Evolutionary conservation across 148 eudicot genomes (phyloP).

Genomic region (Chenopodium album): DNA sequence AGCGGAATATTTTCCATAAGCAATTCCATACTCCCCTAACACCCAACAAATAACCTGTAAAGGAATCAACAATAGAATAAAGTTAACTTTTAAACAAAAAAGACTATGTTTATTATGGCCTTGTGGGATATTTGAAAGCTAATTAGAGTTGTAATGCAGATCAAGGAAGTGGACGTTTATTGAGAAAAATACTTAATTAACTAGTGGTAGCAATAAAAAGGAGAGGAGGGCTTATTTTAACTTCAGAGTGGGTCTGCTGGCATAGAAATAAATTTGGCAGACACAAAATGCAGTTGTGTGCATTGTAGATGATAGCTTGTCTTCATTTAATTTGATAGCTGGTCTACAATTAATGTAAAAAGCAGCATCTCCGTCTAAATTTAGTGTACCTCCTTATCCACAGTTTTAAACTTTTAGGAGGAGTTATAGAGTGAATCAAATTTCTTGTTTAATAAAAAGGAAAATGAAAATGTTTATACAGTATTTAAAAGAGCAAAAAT

Average conservation of each 20-base stretch:
- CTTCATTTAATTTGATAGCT: neutral
- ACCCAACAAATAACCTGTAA: conserved; percentile 96
- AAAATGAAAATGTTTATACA: no score
- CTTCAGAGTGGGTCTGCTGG: neutral
- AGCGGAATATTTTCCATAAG: conserved; percentile 88
- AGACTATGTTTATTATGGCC: neutral
- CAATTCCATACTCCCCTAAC: conserved; percentile 97
- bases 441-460: no score
- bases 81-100: neutral
- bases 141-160: neutral
- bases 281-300: neutral
- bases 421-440: no score
- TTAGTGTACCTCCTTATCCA: no score
- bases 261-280: neutral
- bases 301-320: neutral
- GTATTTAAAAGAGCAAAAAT: neutral
- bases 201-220: neutral
- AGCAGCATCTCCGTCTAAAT: no score
- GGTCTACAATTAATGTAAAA: no score
- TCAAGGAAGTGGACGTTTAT: neutral
- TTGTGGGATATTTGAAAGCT: neutral
- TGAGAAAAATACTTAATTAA: neutral
- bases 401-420: no score
- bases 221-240: neutral
- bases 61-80: neutral